Evolutionary conservation across 352 stramenopile species (phyloP).

Genomic region (Pythium brassicae): DNA sequence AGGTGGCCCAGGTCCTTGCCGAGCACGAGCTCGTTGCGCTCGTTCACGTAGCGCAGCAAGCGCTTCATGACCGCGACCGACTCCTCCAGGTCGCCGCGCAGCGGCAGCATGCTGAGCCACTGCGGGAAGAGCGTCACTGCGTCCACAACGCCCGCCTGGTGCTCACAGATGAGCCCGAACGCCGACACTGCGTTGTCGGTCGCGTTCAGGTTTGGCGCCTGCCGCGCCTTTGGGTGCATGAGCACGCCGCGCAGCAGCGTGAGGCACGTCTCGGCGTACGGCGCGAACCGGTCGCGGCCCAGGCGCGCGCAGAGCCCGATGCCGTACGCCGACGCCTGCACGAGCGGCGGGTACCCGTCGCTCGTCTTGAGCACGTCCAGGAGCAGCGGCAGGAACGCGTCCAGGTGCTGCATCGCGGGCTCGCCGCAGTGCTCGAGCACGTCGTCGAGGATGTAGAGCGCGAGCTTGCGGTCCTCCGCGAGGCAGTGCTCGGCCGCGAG

Average conservation of each 20-base stretch:
- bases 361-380: conserved; percentile 58
- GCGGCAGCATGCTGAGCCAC: conserved; percentile 65
- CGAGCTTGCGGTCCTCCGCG: conserved; percentile 74
- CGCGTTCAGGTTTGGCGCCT: conserved; percentile 54
- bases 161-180: conserved; percentile 68
- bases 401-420: conserved; percentile 39
- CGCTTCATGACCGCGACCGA: conserved; percentile 58
- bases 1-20: conserved; percentile 44
- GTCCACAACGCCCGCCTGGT: conserved; percentile 45
- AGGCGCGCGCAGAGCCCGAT: conserved; percentile 62
- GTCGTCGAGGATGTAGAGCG: conserved; percentile 84
- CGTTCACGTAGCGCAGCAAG: conserved; percentile 58
- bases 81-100: conserved; percentile 75
- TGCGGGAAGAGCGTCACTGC: conserved; percentile 53
- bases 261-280: conserved; percentile 42
- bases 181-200: conserved; percentile 79
- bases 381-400: no score
- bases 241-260: conserved; percentile 63
- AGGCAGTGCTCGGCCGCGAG: conserved; percentile 64
- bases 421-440: conserved; percentile 74
- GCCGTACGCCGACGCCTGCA: conserved; percentile 74
- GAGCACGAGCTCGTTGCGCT: conserved; percentile 59
- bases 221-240: conserved; percentile 39
- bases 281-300: conserved; percentile 44
- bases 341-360: conserved; percentile 45